phyloP scores from a whole-genome alignment of 495 filamentous ascomycete species.

The Mytilinidion resinicola region DNA sequence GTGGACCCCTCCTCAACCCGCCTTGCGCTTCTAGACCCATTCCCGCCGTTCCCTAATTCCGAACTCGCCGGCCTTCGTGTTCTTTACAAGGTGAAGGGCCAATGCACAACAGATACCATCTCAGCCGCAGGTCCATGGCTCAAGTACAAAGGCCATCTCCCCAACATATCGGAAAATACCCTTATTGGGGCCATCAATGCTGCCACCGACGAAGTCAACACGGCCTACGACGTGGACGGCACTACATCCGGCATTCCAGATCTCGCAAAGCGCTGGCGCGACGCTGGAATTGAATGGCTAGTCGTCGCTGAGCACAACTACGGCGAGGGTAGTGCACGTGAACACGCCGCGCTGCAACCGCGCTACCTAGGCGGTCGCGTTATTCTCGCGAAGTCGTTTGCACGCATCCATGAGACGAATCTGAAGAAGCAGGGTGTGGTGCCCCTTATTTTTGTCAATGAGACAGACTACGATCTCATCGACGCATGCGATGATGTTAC shows the following conservation, averaged over 20 bases:
- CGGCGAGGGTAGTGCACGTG: slow-evolving; percentile 88
- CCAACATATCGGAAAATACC: slow-evolving; percentile 95
- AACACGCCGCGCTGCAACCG: slow-evolving; percentile 96
- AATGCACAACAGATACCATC: slow-evolving; percentile 98
- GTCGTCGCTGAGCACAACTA: slow-evolving; percentile 98
- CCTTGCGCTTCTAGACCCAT: slow-evolving; percentile 86
- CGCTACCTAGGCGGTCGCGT: slow-evolving; percentile 84
- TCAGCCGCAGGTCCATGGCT: slow-evolving; percentile 96
- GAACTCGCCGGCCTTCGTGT: slow-evolving; percentile 72
- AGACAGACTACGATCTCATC: slow-evolving; percentile 80
- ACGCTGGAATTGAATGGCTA: slow-evolving; percentile 66
- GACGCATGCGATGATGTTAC: slow-evolving; percentile 72
- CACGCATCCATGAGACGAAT: slow-evolving; percentile 97
- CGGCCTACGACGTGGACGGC: slow-evolving; percentile 76
- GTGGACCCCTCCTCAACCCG: slow-evolving; percentile 82
- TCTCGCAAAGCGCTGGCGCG: slow-evolving; percentile 74
- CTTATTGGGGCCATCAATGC: slow-evolving; percentile 91
- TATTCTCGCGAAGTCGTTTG: slow-evolving; percentile 87
- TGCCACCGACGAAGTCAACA: slow-evolving; percentile 85
- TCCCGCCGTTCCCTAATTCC: slow-evolving; percentile 68
- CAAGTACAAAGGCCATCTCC: slow-evolving; percentile 97
- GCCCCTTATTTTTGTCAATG: slow-evolving; percentile 79
- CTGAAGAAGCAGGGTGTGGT: slow-evolving; percentile 98
- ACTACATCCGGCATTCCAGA: slow-evolving; percentile 66
- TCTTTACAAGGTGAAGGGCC: slow-evolving; percentile 90